Evolutionary conservation across 2,329 filamentous ascomycete species (phyloP).

Genomic region (Stemphylium beticola): DNA sequence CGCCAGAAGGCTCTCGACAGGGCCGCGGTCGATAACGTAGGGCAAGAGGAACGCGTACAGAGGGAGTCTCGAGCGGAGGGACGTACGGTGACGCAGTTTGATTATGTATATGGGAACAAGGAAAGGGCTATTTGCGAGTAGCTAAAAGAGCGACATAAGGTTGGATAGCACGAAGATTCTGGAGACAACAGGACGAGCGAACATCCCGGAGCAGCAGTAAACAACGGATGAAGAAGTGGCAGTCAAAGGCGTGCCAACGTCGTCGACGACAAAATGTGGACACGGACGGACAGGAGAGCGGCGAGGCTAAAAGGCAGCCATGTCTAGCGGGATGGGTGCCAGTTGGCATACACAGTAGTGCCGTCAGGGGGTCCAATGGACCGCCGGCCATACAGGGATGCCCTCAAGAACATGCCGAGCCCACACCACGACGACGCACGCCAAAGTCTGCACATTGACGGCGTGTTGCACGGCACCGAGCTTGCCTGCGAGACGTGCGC

Average conservation of each 20-base stretch:
- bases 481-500: too few species aligned
- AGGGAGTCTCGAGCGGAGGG: conserved; percentile 23
- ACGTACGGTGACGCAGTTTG: conserved; percentile 32
- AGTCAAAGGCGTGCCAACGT: conserved; percentile 23
- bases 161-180: conserved; percentile 37
- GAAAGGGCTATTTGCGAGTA: conserved; percentile 35
- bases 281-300: conserved; percentile 18
- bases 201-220: conserved; percentile 42
- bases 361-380: conserved; percentile 12
- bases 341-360: conserved; percentile 13
- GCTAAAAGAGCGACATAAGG: conserved; percentile 50
- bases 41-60: conserved; percentile 17
- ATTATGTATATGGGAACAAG: conserved; percentile 44
- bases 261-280: conserved; percentile 26
- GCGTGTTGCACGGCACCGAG: conserved; percentile 9
- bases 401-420: conserved; percentile 3
- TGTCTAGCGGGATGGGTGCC: conserved; percentile 5
- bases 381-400: background rate
- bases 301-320: conserved; percentile 15
- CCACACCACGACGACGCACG: conserved; percentile 11
- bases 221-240: conserved; percentile 28
- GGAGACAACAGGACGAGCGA: conserved; percentile 37
- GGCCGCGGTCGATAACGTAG: conserved; percentile 10
- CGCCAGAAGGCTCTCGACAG: conserved; percentile 12
- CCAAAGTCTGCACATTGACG: conserved; percentile 4